phyloP scores from a whole-genome alignment of 2,329 filamentous ascomycete genomes.

The Chrysoporthe deuterocubensis region DNA sequence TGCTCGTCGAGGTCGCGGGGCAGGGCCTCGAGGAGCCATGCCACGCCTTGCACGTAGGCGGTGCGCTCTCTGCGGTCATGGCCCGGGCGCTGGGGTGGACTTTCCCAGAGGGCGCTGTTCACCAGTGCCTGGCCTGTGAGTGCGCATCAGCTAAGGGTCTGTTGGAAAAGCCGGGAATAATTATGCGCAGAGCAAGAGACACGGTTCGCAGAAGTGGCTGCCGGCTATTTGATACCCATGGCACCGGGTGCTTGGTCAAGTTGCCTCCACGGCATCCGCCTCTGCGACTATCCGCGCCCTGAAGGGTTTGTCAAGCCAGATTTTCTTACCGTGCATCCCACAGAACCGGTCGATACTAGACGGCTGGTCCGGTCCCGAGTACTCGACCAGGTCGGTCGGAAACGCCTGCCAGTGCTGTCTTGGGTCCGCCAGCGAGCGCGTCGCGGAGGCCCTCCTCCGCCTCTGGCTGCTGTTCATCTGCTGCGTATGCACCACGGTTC shows the following conservation, averaged over 20 bases:
- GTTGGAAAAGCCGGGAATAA: no score
- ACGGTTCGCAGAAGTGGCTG: no score
- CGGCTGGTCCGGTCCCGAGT: conserved; percentile 9
- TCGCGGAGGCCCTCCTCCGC: background rate
- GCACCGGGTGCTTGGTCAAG: no score
- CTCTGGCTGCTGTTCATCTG: conserved; percentile 9
- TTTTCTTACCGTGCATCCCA: conserved; percentile 28
- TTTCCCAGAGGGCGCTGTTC: conserved; percentile 20
- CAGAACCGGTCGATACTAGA: conserved; percentile 30
- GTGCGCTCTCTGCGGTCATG: conserved; percentile 50
- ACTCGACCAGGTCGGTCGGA: background rate
- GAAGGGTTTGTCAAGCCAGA: background rate
- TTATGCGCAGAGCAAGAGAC: no score
- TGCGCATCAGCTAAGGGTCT: background rate
- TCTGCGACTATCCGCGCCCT: no score
- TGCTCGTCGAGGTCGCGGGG: conserved; percentile 59
- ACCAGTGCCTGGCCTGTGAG: conserved; percentile 21
- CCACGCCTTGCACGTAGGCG: conserved; percentile 66
- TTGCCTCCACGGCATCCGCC: no score
- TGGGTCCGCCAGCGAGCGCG: background rate
- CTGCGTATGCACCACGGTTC: conserved; percentile 19
- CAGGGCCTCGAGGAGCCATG: conserved; percentile 67
- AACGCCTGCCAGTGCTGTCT: background rate
- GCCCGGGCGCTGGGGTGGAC: background rate
- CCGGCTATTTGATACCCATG: no score